phyloP scores from a whole-genome alignment of 2,329 filamentous ascomycete genomes.

The Nigrospora osmanthi region DNA sequence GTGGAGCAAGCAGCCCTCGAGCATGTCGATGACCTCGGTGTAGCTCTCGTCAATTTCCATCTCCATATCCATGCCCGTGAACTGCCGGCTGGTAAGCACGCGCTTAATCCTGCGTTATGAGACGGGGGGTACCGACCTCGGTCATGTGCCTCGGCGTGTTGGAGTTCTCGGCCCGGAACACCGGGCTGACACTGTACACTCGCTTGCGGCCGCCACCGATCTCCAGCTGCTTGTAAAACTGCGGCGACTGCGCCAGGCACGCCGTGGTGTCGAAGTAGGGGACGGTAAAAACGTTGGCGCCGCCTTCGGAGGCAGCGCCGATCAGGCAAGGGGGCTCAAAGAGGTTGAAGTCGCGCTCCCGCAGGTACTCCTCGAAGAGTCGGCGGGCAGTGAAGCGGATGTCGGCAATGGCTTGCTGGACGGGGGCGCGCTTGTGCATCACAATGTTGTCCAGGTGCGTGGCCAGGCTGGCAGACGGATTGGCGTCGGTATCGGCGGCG shows the following conservation, averaged over 20 bases:
- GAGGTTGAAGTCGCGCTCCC: slow-evolving; percentile 65
- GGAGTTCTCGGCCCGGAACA: slow-evolving; percentile 80
- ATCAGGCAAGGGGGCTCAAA: slow-evolving; percentile 89
- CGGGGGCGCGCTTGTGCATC: slow-evolving; percentile 84
- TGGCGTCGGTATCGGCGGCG: slow-evolving; percentile 25
- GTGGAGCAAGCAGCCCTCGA: slow-evolving; percentile 67
- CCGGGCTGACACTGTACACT: slow-evolving; percentile 71
- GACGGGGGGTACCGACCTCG: slow-evolving; percentile 37
- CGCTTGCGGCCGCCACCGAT: slow-evolving; percentile 72
- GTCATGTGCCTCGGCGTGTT: slow-evolving; percentile 83
- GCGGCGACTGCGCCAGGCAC: slow-evolving; percentile 71
- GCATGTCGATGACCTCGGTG: slow-evolving; percentile 62
- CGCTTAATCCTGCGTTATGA: slow-evolving; percentile 2
- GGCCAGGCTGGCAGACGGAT: slow-evolving; percentile 70
- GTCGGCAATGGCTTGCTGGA: slow-evolving; percentile 75
- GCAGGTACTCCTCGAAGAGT: slow-evolving; percentile 74
- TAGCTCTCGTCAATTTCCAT: slow-evolving; percentile 81
- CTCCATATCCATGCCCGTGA: slow-evolving; percentile 81
- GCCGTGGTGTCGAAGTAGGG: slow-evolving; percentile 84
- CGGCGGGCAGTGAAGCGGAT: slow-evolving; percentile 51
- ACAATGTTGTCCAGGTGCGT: slow-evolving; percentile 87
- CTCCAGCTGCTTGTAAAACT: slow-evolving; percentile 84
- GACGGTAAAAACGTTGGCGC: slow-evolving; percentile 83
- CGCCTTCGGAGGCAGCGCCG: slow-evolving; percentile 85
- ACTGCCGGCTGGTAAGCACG: slow-evolving; percentile 31